These are phyloP conservation scores for Stygiomarasmius scandens DNA, from an alignment of 1,284 basidiomycete species.

Conservation along the genomic window DNA sequence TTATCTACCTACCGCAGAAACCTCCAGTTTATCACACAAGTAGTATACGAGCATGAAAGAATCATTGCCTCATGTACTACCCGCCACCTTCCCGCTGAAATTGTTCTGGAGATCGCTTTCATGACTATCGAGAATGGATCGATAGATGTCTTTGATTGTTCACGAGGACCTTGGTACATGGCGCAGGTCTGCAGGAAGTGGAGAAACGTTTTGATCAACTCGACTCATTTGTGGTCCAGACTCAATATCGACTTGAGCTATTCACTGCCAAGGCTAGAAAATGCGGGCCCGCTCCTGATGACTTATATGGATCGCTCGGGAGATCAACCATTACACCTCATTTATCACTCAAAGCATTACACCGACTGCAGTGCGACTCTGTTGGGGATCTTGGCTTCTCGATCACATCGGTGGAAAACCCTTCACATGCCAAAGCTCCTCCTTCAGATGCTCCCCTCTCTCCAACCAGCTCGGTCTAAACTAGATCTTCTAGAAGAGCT, in stretches of 20 bases:
- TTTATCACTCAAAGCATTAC: neutral
- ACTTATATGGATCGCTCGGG: neutral
- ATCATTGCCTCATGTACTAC: neutral
- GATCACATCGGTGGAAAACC: neutral
- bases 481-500: neutral
- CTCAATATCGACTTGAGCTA: neutral
- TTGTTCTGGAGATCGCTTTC: neutral
- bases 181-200: neutral
- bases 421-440: neutral
- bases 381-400: neutral
- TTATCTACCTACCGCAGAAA: neutral
- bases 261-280: neutral
- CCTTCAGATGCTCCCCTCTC: neutral
- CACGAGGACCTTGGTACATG: neutral
- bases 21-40: neutral
- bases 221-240: neutral
- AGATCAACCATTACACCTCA: neutral
- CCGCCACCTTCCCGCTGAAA: neutral
- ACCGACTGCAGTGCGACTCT: neutral
- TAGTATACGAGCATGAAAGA: neutral
- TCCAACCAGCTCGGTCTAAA: neutral
- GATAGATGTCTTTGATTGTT: neutral
- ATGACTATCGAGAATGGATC: neutral
- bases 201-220: neutral
- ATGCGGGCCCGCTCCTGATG: neutral